Percentiles rank a stretch among this genome's conserved stretches.
Evolutionary conservation across 192 early-diverging fungal genomes (phyloP).

Genomic region (Entomortierella chlamydospora): DNA sequence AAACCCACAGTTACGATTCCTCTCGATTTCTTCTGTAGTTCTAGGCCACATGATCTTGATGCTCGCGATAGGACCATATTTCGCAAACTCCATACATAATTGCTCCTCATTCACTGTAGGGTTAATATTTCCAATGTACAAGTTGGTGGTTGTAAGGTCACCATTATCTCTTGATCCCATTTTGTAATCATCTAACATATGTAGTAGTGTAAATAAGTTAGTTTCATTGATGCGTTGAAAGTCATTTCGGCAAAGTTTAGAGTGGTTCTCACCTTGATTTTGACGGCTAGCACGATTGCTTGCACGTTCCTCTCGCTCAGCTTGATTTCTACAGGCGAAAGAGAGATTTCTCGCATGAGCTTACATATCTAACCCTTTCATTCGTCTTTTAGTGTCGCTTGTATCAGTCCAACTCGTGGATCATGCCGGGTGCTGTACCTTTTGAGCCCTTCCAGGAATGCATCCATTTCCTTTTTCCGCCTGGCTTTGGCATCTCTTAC

Average conservation of each 20-base stretch:
- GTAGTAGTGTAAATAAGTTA: no score
- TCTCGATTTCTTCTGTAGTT: constrained; percentile 81
- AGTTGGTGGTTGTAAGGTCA: constrained; percentile 83
- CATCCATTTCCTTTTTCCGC: constrained; percentile 84
- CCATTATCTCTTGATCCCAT: constrained; percentile 77
- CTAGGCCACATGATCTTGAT: constrained; percentile 98
- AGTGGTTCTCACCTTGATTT: constrained; percentile 20
- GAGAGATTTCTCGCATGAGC: neutral
- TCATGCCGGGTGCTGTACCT: constrained; percentile 31
- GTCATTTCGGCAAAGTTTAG: neutral
- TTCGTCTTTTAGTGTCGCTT: no score
- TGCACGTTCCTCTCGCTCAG: constrained; percentile 67
- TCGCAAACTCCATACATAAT: constrained; percentile 81
- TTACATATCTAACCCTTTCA: neutral
- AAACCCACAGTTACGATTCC: constrained; percentile 86
- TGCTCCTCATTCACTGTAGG: constrained; percentile 76
- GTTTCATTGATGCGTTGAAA: no score
- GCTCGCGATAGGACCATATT: constrained; percentile 86
- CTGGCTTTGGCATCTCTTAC: constrained; percentile 59
- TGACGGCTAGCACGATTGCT: constrained; percentile 53
- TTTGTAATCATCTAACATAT: constrained; percentile 15
- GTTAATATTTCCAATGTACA: constrained; percentile 86
- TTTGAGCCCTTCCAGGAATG: constrained; percentile 89
- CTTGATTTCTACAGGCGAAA: constrained; percentile 59
- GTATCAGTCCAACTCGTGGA: neutral